These are phyloP conservation scores for Syncephalastrum monosporum DNA, from an alignment of 371 early-diverging fungal species.

Conservation along the genomic window DNA sequence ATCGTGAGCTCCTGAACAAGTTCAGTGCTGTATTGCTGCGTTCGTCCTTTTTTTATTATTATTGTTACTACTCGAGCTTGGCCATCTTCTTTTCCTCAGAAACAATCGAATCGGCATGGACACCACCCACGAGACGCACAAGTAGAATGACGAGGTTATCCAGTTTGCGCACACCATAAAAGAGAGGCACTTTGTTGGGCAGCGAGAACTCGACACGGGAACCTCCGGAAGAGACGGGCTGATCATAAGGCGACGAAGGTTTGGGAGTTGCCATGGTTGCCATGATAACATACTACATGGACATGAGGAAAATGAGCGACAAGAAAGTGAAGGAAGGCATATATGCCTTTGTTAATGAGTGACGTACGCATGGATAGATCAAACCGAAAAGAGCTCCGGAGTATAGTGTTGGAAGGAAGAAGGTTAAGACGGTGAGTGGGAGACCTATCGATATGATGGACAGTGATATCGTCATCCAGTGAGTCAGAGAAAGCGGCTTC, in stretches of 20 bases:
- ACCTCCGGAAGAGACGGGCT: conserved; percentile 27
- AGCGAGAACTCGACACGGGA: conserved; percentile 30
- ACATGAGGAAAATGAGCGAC: not conserved
- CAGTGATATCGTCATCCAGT: not conserved
- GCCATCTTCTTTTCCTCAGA: conserved; percentile 31
- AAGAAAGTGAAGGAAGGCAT: not conserved
- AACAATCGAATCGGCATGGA: conserved; percentile 40
- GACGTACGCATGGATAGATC: conserved; percentile 50
- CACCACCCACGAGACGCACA: conserved; percentile 34
- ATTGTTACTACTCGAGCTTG: conserved; percentile 13
- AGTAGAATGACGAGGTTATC: conserved; percentile 36
- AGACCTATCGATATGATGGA: conserved; percentile 19
- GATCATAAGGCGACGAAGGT: conserved; percentile 26
- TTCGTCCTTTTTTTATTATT: not conserved
- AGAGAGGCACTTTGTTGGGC: conserved; percentile 44
- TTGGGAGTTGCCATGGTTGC: conserved; percentile 46
- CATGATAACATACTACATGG: conserved; percentile 48
- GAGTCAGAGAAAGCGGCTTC: not conserved
- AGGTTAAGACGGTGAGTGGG: conserved; percentile 41
- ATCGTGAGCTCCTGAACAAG: too few relatives aligned
- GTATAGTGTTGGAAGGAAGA: conserved; percentile 45
- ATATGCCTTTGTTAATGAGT: not conserved
- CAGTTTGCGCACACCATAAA: conserved; percentile 45
- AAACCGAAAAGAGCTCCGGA: conserved; percentile 49
- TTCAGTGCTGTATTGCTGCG: too few relatives aligned